Evolutionary conservation across 805 yeast genomes (phyloP).

Genomic region (Yamadazyma paraphyllophila): DNA sequence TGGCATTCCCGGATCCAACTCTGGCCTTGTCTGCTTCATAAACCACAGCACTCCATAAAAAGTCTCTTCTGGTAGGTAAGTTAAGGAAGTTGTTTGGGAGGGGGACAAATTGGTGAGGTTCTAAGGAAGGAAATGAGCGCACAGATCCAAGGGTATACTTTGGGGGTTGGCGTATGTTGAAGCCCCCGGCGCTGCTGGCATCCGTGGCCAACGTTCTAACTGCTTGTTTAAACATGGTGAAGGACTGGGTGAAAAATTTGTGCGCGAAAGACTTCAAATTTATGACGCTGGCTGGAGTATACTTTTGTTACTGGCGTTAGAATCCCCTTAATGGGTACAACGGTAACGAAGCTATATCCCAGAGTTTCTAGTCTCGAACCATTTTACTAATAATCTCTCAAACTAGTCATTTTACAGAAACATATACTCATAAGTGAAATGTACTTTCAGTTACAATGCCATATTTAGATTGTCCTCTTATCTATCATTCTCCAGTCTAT

Average conservation of each 20-base stretch:
- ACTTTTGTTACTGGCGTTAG: no score
- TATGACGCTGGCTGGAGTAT: background rate
- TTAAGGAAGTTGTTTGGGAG: slow-evolving; percentile 69
- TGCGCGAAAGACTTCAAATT: background rate
- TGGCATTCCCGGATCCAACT: slow-evolving; percentile 85
- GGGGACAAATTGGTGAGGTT: slow-evolving; percentile 77
- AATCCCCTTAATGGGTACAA: no score
- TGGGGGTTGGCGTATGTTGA: slow-evolving; percentile 49
- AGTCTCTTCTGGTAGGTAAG: slow-evolving; percentile 81
- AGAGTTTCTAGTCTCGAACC: no score
- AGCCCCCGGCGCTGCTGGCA: slow-evolving; percentile 15
- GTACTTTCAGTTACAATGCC: no score
- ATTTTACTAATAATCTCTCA: no score
- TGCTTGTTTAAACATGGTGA: slow-evolving; percentile 24
- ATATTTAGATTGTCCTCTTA: background rate
- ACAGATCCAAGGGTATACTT: slow-evolving; percentile 72
- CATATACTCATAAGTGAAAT: no score
- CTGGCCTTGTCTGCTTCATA: slow-evolving; percentile 87
- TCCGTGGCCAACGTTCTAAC: slow-evolving; percentile 31
- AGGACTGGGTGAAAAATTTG: slow-evolving; percentile 5
- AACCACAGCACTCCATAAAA: slow-evolving; percentile 91
- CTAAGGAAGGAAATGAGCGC: slow-evolving; percentile 85
- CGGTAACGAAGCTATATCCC: no score
- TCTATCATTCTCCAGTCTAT: background rate
- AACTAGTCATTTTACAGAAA: no score